Evolutionary conservation across 176 grass and related monocot genomes (phyloP), one percentile per base, ranked within the genome.

Genomic region (Phoenix dactylifera): DNA sequence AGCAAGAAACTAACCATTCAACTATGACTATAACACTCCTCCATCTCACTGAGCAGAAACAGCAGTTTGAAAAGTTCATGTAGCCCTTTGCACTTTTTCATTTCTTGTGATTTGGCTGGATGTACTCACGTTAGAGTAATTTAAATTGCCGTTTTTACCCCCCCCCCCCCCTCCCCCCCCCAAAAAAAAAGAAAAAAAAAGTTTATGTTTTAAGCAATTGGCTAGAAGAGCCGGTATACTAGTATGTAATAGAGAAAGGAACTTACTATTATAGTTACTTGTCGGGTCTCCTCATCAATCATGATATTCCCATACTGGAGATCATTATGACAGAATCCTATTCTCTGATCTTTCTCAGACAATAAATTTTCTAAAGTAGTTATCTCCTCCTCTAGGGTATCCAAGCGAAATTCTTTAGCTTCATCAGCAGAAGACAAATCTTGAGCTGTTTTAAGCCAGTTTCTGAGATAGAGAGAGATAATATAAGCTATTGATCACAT

Each of bases 261-360:
- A 65, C 83, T 82, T 72, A 88, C 87, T 76, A 88, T 97, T 22
- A 97, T 72, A 70, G 87, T 97, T 23, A 97, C 81, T 78, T 97
- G 84, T 82, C 63, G 81, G 16, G 73, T 85, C 49, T 88, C 81
- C 73, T 97, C 93, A 64, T 88, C 77, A 57, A 97, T 97, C 93
- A 97, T 97, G 26, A 97, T 91, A 72, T 97, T 97, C 4, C 84
- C 93, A 55, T 97, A 97, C 57, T 97, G 59, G 29, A 17, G 28
- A 18, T 59, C 90, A 55, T 95, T 95, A 77, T 95, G 90, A 73
- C 86, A 95, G 83, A 95, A 95, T 29, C 82, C 86, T 65, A 72
- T 50, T 48, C 24, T 67, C 23, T 86, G 79, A 0, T 76, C 23
- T 50, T 81, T 75, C 50, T 30, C 64, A 2, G 77, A 74, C 35